Evolutionary conservation across 2,329 filamentous ascomycete species (phyloP).

Genomic region (Clonostachys rosea): DNA sequence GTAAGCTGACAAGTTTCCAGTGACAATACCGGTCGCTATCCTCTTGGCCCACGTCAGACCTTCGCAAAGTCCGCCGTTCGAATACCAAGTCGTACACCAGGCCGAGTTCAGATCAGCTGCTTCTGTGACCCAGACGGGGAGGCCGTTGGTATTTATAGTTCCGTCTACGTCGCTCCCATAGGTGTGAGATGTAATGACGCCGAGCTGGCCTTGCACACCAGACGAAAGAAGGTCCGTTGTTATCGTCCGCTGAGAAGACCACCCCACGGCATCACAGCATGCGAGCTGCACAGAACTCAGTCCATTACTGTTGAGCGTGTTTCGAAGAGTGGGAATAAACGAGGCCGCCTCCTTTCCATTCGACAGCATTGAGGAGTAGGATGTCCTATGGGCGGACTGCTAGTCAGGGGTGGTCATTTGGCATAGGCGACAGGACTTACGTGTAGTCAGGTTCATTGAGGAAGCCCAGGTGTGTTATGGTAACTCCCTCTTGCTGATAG

Average conservation of each 20-base stretch:
- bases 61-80: conserved; percentile 37
- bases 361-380: conserved; percentile 28
- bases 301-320: conserved; percentile 14
- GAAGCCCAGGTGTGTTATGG: conserved; percentile 39
- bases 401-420: too few species aligned
- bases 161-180: conserved; percentile 30
- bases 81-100: conserved; percentile 35
- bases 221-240: conserved; percentile 25
- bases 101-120: neutral
- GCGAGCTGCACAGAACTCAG: conserved; percentile 16
- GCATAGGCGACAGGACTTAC: too few species aligned
- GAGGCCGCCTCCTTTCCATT: conserved; percentile 32
- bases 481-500: conserved; percentile 36
- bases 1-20: conserved; percentile 43
- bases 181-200: conserved; percentile 30
- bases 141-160: conserved; percentile 30
- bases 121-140: conserved; percentile 48
- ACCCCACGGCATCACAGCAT: conserved; percentile 32
- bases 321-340: conserved; percentile 43
- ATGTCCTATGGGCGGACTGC: conserved; percentile 7
- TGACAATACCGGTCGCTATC: conserved; percentile 42
- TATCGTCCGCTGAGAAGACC: conserved; percentile 27
- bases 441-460: conserved; percentile 29
- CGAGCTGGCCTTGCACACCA: conserved; percentile 21
- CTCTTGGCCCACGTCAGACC: conserved; percentile 52